Evolutionary conservation across 192 early-diverging fungal genomes (phyloP).

Genomic region (Linnemannia exigua): DNA sequence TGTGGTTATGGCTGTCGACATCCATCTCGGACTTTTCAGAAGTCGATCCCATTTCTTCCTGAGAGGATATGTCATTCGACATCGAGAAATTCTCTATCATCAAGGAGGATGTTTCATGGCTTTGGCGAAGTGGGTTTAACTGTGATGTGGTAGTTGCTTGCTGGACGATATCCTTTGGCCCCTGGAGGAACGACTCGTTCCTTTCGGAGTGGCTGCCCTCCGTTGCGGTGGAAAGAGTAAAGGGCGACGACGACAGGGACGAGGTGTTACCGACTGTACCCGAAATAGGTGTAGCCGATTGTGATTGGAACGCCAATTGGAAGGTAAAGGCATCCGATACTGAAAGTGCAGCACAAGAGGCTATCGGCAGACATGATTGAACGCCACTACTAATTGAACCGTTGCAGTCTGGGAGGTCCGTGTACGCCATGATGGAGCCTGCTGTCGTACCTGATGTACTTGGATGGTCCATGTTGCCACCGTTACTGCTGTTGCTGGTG

Average conservation of each 20-base stretch:
- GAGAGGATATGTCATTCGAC: not conserved
- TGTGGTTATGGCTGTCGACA: not conserved
- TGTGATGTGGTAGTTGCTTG: not conserved
- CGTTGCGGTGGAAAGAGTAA: not conserved
- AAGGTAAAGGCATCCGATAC: not conserved
- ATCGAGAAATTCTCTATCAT: not conserved
- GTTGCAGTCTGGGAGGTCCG: not conserved
- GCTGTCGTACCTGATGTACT: not conserved
- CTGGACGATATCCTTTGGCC: not conserved
- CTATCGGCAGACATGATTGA: not conserved
- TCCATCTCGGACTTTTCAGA: constrained; percentile 1
- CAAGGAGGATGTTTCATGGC: not conserved
- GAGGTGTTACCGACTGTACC: not conserved
- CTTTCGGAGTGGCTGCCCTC: not conserved
- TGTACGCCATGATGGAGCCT: not conserved
- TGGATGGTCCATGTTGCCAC: not conserved
- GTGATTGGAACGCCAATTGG: not conserved
- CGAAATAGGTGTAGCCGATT: not conserved
- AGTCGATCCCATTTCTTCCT: not conserved
- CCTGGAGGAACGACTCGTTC: not conserved
- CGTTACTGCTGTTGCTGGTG: not conserved
- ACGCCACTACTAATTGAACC: not conserved
- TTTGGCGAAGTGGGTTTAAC: not conserved
- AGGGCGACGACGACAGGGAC: not conserved
- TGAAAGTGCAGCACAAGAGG: not conserved